Evolutionary conservation across 495 filamentous ascomycete genomes (phyloP).

Genomic region (Neurospora sp.): DNA sequence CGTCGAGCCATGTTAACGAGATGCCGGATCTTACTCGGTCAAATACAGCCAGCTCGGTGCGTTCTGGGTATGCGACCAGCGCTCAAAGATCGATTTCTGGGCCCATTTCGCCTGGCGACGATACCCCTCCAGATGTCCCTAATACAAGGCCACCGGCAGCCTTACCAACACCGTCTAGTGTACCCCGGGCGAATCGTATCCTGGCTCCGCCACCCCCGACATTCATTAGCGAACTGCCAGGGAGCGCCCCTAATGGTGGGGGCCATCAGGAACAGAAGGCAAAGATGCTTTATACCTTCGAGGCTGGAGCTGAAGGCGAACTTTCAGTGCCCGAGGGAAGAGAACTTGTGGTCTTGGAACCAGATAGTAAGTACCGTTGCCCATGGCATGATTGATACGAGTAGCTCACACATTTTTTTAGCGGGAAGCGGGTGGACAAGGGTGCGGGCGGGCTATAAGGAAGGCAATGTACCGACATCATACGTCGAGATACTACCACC

Average conservation of each 20-base stretch:
- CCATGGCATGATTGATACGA: background rate
- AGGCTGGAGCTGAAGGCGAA: constrained; percentile 70
- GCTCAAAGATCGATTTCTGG: constrained; percentile 64
- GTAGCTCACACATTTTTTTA: constrained; percentile 22
- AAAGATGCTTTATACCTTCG: constrained; percentile 83
- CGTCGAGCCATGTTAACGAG: constrained; percentile 36
- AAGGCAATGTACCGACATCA: constrained; percentile 77
- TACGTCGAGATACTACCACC: constrained; percentile 45
- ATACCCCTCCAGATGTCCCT: constrained; percentile 30
- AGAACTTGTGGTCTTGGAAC: constrained; percentile 69
- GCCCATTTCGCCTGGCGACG: constrained; percentile 38
- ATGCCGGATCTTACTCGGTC: constrained; percentile 56
- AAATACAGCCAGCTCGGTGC: constrained; percentile 88
- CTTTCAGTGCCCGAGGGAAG: constrained; percentile 66
- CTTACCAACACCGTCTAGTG: constrained; percentile 13
- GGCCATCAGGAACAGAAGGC: constrained; percentile 49
- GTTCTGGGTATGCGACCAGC: constrained; percentile 78
- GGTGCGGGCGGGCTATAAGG: constrained; percentile 55
- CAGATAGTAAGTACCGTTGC: constrained; percentile 59
- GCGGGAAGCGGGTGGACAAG: constrained; percentile 89
- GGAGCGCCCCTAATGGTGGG: constrained; percentile 28
- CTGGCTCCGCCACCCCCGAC: constrained; percentile 79
- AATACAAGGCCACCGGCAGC: constrained; percentile 18
- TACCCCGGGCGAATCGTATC: constrained; percentile 53
- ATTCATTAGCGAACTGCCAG: constrained; percentile 59